Evolutionary conservation across 108 stramenopile species (phyloP), one percentile per base, ranked within the genome.

Genomic region (Pseudonitzschia multiseries): DNA sequence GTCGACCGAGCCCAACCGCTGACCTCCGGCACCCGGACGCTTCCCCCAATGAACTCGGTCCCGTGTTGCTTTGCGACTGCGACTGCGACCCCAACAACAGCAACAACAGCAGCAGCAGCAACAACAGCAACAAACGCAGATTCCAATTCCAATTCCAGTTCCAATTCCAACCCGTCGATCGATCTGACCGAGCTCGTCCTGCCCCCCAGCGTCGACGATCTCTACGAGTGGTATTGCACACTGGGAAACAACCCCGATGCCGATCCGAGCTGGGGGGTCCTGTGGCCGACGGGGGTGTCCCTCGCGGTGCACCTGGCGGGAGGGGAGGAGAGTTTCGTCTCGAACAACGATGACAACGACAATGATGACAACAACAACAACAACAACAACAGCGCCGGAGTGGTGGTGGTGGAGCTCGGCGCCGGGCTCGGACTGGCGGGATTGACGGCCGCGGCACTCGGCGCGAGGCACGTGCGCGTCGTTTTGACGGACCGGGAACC

Each of bases 191-290:
- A 65, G 21, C 18, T 83, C 15, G 60, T 83, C 8, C 26, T 64
- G 36, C 83, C 83, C 0, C 77, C 83, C 8, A 80, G 74, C 33
- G 72, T 81, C 69, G 83, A 81, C 57, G 54, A 57, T 26, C 73
- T 84, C 8, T 84, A 77, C 74, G 83, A 84, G 44, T 84, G 83
- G 83, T 79, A 79, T 67, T 73, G 70, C 41, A 65, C 78, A 63
- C 63, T 77, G 14, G 59, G 71, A 32, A 29, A 44, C 0, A 50
- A 60, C 43, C 56, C 69, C 0, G 80, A 84, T 22, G 57, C 73
- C 2, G 83, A 84, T 48, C 83, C 83, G 1, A 78, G 77, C 43
- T 84, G 83, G 83, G 83, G 80, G 0, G 50, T 80, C n/a, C 60
- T 84, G 1, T 84, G 83, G 83, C 83, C 83, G 1, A 84, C 83